Percentiles rank a stretch among this genome's conserved stretches.
Conservation (phyloP, 129 eudicot genomes). For the Arctium lappa region DNA sequence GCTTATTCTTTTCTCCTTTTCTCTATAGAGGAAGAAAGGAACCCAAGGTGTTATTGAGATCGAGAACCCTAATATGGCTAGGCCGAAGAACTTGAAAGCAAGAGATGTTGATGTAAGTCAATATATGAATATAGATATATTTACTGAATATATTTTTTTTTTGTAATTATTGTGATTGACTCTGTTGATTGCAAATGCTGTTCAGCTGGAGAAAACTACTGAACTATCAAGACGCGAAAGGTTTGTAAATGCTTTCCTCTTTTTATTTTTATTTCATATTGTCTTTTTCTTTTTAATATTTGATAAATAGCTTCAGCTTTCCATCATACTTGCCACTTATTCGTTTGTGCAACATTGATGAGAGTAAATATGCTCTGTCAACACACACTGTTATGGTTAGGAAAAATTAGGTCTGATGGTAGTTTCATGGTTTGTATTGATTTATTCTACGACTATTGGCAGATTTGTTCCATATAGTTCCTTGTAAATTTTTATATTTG, state of each 20-base stretch:
- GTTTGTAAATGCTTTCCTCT: constrained; percentile 34
- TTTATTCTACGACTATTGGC: neutral
- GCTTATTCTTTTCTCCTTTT: neutral
- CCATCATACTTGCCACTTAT: neutral
- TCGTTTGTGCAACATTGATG: neutral
- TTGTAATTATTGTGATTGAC: neutral
- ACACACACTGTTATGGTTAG: neutral
- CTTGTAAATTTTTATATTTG: too few species aligned
- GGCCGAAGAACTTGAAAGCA: constrained; percentile 92
- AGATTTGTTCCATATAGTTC: neutral
- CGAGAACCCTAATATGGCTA: constrained; percentile 87
- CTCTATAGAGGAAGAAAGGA: constrained; percentile 65
- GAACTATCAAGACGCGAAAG: constrained; percentile 97
- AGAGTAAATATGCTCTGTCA: neutral
- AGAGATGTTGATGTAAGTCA: constrained; percentile 81
- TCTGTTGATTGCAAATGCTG: neutral
- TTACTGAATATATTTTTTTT: neutral
- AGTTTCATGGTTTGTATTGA: neutral
- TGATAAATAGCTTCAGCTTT: constrained; percentile 2
- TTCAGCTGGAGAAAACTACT: constrained; percentile 85
- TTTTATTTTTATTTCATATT: neutral
- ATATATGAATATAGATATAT: neutral
- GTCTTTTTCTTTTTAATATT: neutral
- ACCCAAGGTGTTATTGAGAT: constrained; percentile 83
- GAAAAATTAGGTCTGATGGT: neutral